Conservation (phyloP, 2,329 filamentous ascomycete genomes). For the Graphiopsis chlorocephala region DNA sequence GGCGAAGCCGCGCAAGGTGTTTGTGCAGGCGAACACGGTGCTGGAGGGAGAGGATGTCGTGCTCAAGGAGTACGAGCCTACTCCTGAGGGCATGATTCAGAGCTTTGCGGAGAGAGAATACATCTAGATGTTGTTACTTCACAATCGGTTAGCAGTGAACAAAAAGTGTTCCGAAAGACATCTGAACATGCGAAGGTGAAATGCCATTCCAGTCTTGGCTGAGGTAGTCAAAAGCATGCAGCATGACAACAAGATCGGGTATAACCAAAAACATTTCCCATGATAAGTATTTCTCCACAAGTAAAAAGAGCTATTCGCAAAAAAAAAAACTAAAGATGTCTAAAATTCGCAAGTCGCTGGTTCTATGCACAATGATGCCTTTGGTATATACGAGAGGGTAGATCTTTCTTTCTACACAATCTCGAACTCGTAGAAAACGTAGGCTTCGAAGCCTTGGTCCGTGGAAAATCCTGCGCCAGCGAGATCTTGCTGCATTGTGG, state of each 20-base stretch:
- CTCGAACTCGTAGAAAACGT: slow-evolving; percentile 95
- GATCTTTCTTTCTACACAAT: slow-evolving; percentile 49
- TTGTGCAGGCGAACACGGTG: slow-evolving; percentile 89
- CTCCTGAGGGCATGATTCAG: slow-evolving; percentile 75
- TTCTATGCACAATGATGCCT: slow-evolving; percentile 11
- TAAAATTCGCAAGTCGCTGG: neutral
- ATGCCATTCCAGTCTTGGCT: too few relatives aligned
- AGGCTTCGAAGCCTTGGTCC: slow-evolving; percentile 84
- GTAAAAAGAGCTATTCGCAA: neutral
- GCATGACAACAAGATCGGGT: neutral
- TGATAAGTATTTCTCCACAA: neutral
- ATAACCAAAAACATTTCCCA: neutral
- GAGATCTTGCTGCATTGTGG: slow-evolving; percentile 74
- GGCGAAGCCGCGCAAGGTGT: slow-evolving; percentile 83
- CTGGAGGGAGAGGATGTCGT: slow-evolving; percentile 65
- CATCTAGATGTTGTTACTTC: slow-evolving; percentile 23
- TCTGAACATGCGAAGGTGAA: too few relatives aligned
- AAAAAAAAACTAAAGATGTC: neutral
- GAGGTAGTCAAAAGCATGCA: neutral
- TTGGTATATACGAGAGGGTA: neutral
- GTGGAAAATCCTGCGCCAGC: slow-evolving; percentile 70
- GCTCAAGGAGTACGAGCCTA: slow-evolving; percentile 83
- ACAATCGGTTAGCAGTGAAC: too few relatives aligned
- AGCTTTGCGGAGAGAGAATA: slow-evolving; percentile 55
- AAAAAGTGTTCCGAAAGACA: too few relatives aligned